Base-by-base conservation (phyloP, 108 stramenopile genomes). In the Nitzschia sp. region DNA sequence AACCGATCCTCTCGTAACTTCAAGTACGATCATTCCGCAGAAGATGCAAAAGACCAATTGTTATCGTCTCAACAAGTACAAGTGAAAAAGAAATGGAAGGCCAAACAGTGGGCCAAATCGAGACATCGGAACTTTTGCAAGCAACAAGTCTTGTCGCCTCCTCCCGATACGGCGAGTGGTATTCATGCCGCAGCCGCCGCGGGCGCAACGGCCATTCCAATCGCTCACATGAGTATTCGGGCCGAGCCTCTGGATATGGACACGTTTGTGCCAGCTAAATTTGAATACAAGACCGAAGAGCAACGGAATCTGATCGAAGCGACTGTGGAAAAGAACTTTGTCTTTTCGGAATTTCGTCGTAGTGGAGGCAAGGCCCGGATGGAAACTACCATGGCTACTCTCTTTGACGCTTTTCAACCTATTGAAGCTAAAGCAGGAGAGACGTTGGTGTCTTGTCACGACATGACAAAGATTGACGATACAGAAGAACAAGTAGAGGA, bases 391-490 rank as follows among this genome's bases (percentile, higher is more conserved):
- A 48, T 79, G 38, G 61, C 75, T 21, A 63, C 81, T 0, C 33
- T 92, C 35, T 47, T 89, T 28, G 73, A 68, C 33, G 83, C 82
- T 16, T 88, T 92, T 66, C 74, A 81, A 46, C 72, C 67, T 48
- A 59, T 59, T 45, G 72, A 35, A 26, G 58, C 38, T 13, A 41
- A 41, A 9, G 38, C 38, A 6, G 38, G 38, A 13, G 38, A 41
- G 13, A 6, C 6, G 13, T 9, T 41, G 6, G 9, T 9, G 19
- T n/a, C 48, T 5, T n/a, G 5, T 19, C 48, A 19, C 8, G 16
- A 50, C 4, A 8, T n/a, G 19, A 4, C 48, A 5, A 4, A 53
- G 26, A 17, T 53, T 36, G 38, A 41, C 38, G 38, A 41, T 41
- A 41, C 6, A 9, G 38, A 41, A 9, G 56, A 53, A 11, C 48